Base-by-base conservation (phyloP, 225 moss, liverwort and hornwort genomes). In the Straminergon stramineum region DNA sequence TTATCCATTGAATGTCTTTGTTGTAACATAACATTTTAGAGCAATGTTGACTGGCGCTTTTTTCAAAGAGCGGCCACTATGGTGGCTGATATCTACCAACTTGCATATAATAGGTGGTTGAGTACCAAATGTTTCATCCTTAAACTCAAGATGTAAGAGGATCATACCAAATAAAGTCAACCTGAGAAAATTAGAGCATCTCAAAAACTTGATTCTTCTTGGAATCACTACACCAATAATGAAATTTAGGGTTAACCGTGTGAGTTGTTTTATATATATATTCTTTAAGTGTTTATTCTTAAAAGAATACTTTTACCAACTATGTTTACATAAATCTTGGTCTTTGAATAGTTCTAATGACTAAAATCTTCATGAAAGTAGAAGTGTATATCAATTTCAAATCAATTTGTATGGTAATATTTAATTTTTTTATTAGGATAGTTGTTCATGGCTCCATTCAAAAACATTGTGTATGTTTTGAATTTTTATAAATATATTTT, bases 311-410 rank as follows among this genome's bases (percentile, higher is more conserved):
- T 55, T 35, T 56, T 37, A 56, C 2, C 37, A 79, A 37, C 4
- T 24, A 15, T 55, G 15, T 55, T 14, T 35, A 37, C 15, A 23
- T 5, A 37, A 37, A 9, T 52, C 5, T 6, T 0, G 1, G 0
- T 55, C 8, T 75, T 75, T 53, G 5, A 34, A 4, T 35, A 11
- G 8, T 23, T 23, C 23, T 53, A 5, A 55, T 55, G 37, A 23
- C 35, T 23, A 4, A 35, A 13, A 56, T 26, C 10, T 56, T 78
- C 10, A 56, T 16, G 0, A 2, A 6, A 10, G 6, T 37, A 37
- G 56, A 56, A 37, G 3, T 9, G 2, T 35, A 8, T 4, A 13
- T 15, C 3, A 22, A 55, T 78, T 55, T 79, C 4, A 35, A 31
- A 26, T 56, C 6, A 37, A 26, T 55, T 37, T 24, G 5, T 35